phyloP scores from a whole-genome alignment of 495 filamentous ascomycete genomes.

The Talaromyces nanjingensis region DNA sequence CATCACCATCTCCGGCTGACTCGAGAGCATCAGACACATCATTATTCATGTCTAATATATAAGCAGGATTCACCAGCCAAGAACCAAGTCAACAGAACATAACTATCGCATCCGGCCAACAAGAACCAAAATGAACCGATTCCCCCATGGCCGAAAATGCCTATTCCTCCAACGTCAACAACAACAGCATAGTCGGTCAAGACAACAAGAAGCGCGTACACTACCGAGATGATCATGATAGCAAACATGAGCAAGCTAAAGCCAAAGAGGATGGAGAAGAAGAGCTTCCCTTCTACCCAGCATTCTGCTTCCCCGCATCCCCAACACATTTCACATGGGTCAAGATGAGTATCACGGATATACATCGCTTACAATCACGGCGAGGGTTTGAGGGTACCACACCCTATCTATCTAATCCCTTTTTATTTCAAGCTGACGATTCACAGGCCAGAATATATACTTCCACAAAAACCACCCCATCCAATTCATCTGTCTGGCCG shows the following conservation, averaged over 20 bases:
- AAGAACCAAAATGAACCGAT: constrained; percentile 3
- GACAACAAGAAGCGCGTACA: background rate
- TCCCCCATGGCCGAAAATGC: constrained; percentile 10
- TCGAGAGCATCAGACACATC: background rate
- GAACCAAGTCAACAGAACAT: background rate
- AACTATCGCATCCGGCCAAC: background rate
- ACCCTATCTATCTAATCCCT: background rate
- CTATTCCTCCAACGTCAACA: background rate
- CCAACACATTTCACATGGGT: constrained; percentile 81
- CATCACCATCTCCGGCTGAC: background rate
- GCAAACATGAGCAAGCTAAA: background rate
- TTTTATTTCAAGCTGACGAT: background rate
- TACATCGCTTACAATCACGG: constrained; percentile 50
- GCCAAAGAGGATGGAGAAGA: background rate
- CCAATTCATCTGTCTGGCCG: constrained; percentile 72
- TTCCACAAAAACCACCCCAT: constrained; percentile 87
- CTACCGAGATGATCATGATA: background rate
- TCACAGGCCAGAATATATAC: constrained; percentile 61
- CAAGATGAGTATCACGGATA: constrained; percentile 63
- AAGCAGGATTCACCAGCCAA: background rate
- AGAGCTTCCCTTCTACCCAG: constrained; percentile 58
- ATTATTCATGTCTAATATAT: background rate
- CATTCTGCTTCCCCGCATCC: constrained; percentile 77
- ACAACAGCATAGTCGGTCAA: background rate
- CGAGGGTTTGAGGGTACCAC: constrained; percentile 60